Evolutionary conservation across 1,284 basidiomycete species (phyloP), one percentile per base, ranked within the genome.

Genomic region (Ustilago hordei): DNA sequence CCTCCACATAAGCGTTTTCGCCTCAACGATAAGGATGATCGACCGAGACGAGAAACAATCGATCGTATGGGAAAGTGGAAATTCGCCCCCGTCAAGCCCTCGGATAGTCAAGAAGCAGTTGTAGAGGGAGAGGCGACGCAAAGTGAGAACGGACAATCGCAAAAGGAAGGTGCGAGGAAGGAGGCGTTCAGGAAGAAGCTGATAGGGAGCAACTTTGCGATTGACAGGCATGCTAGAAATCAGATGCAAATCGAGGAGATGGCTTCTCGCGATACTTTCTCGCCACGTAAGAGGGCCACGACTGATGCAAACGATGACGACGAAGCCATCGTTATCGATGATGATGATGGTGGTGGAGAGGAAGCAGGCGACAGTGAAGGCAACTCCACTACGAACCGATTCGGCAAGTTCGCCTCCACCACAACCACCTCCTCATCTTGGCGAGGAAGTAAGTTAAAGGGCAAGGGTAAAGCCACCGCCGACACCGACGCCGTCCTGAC

Each of bases 401-500:
- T 74, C 41, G 52, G 19, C 2, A 55, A 34, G 1, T 69, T 66
- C 39, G 72, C 66, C n/a, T 60, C 70, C 4, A 4, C 39, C 15
- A 11, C 8, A 13, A 19, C 47, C 58, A 31, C 63, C 13, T 45
- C 69, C 4, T 50, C 55, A 8, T 36, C 54, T 67, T 8, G 55
- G 50, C 1, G 65, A 65, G 9, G 59, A 76, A 87, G 81, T 53
- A 86, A 89, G 84, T 87, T 53, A 3, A 74, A 65, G 48, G 48
- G 43, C 31, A 75, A 75, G 23, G 43, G 35, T 12, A 70, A 63
- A 52, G 60, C 87, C 3, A 81, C 36, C 7, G 28, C 45, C 28
- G 61, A 55, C 1, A 2, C 54, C 19, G 36, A 64, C 32, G 11
- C 55, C 2, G 57, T 38, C 2, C 56, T 63, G 9, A 64, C 60